A percentile compares a stretch with the other conserved stretches of the same genome.
These are phyloP conservation scores for Mortierella antarctica DNA, from an alignment of 192 early-diverging fungal species.

Conservation along the genomic window DNA sequence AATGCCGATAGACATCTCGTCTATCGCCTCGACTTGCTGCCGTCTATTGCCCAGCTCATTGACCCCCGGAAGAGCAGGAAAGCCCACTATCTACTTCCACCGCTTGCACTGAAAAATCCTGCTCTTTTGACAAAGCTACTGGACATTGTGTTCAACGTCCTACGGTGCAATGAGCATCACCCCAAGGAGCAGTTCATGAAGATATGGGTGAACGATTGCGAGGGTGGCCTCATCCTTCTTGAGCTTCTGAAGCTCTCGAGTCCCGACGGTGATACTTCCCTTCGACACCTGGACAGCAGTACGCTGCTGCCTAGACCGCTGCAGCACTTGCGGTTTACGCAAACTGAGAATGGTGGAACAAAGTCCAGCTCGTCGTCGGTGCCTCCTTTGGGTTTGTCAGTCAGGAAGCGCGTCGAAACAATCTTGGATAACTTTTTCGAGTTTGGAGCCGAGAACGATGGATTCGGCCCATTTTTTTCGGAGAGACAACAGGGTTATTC, in stretches of 20 bases:
- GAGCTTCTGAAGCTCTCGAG: constrained; percentile 34
- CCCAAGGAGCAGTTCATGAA: constrained; percentile 54
- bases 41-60: constrained; percentile 48
- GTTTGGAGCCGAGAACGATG: constrained; percentile 52
- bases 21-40: constrained; percentile 35
- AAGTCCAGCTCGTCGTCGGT: neutral
- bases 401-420: constrained; percentile 50
- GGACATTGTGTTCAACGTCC: constrained; percentile 48
- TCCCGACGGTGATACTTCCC: constrained; percentile 2
- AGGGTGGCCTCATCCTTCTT: constrained; percentile 42
- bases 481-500: constrained; percentile 15
- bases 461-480: constrained; percentile 47
- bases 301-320: constrained; percentile 40
- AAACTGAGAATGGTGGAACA: constrained; percentile 12
- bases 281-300: constrained; percentile 33
- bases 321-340: constrained; percentile 34
- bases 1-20: constrained; percentile 30
- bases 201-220: constrained; percentile 49
- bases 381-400: constrained; percentile 20
- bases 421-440: constrained; percentile 54
- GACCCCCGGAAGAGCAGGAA: constrained; percentile 34
- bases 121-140: constrained; percentile 39
- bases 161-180: constrained; percentile 50
- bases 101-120: constrained; percentile 29
- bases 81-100: constrained; percentile 30